Base-by-base conservation (phyloP, 1,139 yeast species). In the Taphrina deformans region DNA sequence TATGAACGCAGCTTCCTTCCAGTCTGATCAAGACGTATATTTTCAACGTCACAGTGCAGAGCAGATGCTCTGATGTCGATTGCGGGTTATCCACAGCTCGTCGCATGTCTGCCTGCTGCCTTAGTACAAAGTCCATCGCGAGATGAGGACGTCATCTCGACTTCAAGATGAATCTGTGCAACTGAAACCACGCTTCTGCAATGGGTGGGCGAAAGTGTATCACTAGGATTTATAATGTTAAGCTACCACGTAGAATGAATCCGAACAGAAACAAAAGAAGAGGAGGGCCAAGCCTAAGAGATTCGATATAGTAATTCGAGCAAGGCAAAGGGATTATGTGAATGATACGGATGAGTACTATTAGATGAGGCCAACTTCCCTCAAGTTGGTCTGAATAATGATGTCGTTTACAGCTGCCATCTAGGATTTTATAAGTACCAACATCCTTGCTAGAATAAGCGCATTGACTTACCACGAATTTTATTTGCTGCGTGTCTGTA, bases 381-480 rank as follows among this genome's bases (percentile, higher is more conserved):
- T 85, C 74, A 93, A 77, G 73, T 89, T 91, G 72, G 87, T 88
- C 74, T 89, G 95, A 48, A 92, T 84, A 60, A 93, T 84, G 82
- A 90, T 82, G 76, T 93, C 99, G 0, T 97, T 90, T 5, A 91
- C 97, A 0, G 98, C 98, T 10, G 89, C 84, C 69, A 93, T 80
- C 27, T 26, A 27, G 16, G 14, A 38, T 38, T 38, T 7, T 38
- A 7, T 38, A 7, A 38, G 41, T n/a, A 2, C n/a, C 41, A n/a
- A n/a, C n/a, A n/a, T n/a, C n/a, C n/a, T n/a, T n/a, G n/a, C n/a
- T n/a, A n/a, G n/a, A n/a, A n/a, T n/a, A n/a, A n/a, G n/a, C n/a
- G n/a, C n/a, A n/a, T n/a, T n/a, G 26, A 45, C 58, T 38, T 53
- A 53, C 58, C 56, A 59, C 67, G 44, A 65, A 61, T 56, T 58